phyloP scores from a whole-genome alignment of 306 rosid genomes.

The Prunus mongolica region DNA sequence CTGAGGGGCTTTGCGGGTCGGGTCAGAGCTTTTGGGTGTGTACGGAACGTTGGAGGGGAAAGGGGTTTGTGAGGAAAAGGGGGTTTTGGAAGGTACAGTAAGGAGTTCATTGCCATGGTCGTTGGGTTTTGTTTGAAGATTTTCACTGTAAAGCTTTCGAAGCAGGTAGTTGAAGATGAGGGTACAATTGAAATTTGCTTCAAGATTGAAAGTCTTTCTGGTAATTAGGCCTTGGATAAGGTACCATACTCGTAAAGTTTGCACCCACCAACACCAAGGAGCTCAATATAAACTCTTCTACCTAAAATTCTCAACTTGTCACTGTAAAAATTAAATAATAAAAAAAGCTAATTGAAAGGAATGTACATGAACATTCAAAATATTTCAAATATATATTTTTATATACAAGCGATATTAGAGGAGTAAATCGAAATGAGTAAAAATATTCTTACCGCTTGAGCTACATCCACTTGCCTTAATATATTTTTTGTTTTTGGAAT shows the following conservation, averaged over 20 bases:
- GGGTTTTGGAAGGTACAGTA: constrained; percentile 24
- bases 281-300: neutral
- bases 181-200: neutral
- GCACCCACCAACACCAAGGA: neutral
- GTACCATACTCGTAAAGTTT: neutral
- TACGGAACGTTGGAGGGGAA: constrained; percentile 9
- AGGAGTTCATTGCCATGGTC: constrained; percentile 38
- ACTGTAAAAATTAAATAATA: too few relatives aligned
- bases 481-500: too few relatives aligned
- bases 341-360: too few relatives aligned
- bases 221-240: constrained; percentile 4
- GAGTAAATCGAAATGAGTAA: too few relatives aligned
- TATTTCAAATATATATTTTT: too few relatives aligned
- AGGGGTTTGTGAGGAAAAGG: constrained; percentile 4
- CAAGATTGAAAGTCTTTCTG: neutral
- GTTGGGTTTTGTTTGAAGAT: neutral
- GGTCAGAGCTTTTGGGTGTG: neutral
- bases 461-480: too few relatives aligned
- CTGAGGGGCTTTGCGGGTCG: neutral
- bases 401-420: too few relatives aligned
- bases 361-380: too few relatives aligned
- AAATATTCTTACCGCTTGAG: too few relatives aligned
- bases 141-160: neutral
- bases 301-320: too few relatives aligned
- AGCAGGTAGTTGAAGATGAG: neutral